Evolutionary conservation across 2,329 filamentous ascomycete genomes (phyloP), one percentile per base, ranked within the genome.

Genomic region (Hypoxylon sp.): DNA sequence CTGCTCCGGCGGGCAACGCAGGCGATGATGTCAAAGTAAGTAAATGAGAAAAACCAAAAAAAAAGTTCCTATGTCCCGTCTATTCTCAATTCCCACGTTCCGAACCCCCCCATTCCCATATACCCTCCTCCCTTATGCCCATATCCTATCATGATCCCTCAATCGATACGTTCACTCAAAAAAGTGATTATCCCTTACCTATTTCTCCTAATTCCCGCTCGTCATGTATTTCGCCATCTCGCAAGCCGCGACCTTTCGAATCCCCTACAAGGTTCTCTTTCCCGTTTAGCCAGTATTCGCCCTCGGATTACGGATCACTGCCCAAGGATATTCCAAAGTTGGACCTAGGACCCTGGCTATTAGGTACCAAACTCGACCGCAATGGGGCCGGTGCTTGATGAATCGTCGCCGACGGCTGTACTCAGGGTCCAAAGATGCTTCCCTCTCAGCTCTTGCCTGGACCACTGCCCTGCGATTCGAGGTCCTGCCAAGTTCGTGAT

Each of bases 21-120:
- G 75, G 85, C 85, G 73, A 86, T 89, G 84, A 85, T 85, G 82
- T 88, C 86, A 80, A 89, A 82, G 86, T 88, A 84, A 78, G 86
- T 84, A 39, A 65, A 62, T 21, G 15, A 32, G 19, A 35, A 19
- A 17, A 17, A 27, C 2, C 24, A 27, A n/a, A 47, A 47, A 46
- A n/a, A 27, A 52, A 10, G 50, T 35, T 35, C 29, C 29, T 21
- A 54, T 67, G 63, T 71, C 73, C 70, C 55, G 70, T 74, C 70
- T 42, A 29, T 74, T 71, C 31, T 54, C 51, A 51, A 31, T 59
- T 65, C 55, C 32, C 66, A 65, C 52, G 39, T 65, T 69, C 56
- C 69, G 71, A 62, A 67, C 70, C 66, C 46, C 60, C 44, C 29
- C 62, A 42, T 48, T 59, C 52, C 56, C 52, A 53, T 56, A 42